Base-by-base conservation (phyloP, 495 filamentous ascomycete genomes). In the Trichocladium uniseriatum region DNA sequence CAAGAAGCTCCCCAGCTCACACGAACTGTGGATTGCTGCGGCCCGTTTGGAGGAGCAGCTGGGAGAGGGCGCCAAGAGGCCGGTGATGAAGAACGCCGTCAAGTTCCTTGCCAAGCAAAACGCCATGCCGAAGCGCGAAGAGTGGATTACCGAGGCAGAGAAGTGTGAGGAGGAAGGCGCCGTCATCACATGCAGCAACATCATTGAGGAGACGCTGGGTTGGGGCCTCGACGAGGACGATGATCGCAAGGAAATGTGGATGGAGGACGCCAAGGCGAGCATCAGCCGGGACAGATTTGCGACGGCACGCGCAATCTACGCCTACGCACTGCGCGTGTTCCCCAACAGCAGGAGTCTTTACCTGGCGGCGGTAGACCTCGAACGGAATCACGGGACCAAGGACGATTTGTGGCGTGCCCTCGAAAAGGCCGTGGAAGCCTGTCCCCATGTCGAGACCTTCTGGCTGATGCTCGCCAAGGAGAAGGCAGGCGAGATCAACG, bases 401-500 rank as follows among this genome's bases (percentile, higher is more conserved):
- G 89, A 95, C 59, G 81, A 81, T 16, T 70, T 95, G 11, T 87
- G 83, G 78, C 78, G 83, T 45, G 77, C 95, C 0, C 78, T 99
- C 0, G 89, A 94, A 62, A 95, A 94, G 59, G 89, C 90, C 6
- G 87, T 94, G 19, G 89, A 95, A 58, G 88, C 89, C 5, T 95
- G 90, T 50, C 91, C 89, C 2, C 81, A 88, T 48, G 82, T 79
- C 55, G 92, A 95, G 61, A 79, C 84, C n/a, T 75, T 97, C 36
- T 99, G 92, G 92, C 81, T 97, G 74, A 86, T 91, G 71, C 83
- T 95, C 35, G 90, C 89, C 6, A 89, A 89, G 60, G 90, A 95
- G 65, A 95, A 92, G 57, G 76, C 83, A 9, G 87, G 86, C 45
- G 83, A 91, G 40, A 81, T 90, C 42, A 81, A 94, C 57, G 89